Conservation (phyloP, 2,329 filamentous ascomycete genomes). For the Elsinoe fawcettii region DNA sequence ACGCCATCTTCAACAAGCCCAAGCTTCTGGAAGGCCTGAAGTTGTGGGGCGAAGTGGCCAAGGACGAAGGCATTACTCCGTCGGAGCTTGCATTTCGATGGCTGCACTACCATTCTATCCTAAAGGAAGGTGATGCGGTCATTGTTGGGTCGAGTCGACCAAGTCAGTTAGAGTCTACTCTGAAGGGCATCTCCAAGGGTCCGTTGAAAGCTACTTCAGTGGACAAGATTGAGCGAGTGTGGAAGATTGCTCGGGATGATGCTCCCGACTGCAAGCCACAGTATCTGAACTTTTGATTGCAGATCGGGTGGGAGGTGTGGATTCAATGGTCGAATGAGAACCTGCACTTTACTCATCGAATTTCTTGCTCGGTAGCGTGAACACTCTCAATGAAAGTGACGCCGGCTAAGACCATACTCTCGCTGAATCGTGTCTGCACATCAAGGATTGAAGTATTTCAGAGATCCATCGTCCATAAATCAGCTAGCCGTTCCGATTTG, state of each 20-base stretch:
- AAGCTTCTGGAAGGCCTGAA: constrained; percentile 31
- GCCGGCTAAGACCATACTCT: too few relatives aligned
- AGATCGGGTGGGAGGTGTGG: background rate
- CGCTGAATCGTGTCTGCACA: too few relatives aligned
- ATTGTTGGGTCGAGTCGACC: constrained; percentile 34
- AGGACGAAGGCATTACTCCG: constrained; percentile 32
- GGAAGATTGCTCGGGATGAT: constrained; percentile 30
- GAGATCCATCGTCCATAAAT: too few relatives aligned
- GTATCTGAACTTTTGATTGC: background rate
- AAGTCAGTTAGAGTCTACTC: constrained; percentile 29
- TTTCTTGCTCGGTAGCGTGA: too few relatives aligned
- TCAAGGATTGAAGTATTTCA: too few relatives aligned
- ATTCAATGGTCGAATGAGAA: background rate
- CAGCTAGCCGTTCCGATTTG: too few relatives aligned
- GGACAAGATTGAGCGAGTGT: constrained; percentile 29
- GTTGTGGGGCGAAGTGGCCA: constrained; percentile 34
- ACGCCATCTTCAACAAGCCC: constrained; percentile 32
- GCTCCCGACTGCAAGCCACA: constrained; percentile 22
- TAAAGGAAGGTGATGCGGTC: constrained; percentile 35
- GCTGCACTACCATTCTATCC: constrained; percentile 34
- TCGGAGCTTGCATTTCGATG: constrained; percentile 40
- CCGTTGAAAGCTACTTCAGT: constrained; percentile 27
- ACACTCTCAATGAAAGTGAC: too few relatives aligned
- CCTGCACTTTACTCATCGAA: background rate
- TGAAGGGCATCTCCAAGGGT: constrained; percentile 27